Conservation (phyloP, 768 basidiomycete genomes). For the Tricholoma hemisulphureum region DNA sequence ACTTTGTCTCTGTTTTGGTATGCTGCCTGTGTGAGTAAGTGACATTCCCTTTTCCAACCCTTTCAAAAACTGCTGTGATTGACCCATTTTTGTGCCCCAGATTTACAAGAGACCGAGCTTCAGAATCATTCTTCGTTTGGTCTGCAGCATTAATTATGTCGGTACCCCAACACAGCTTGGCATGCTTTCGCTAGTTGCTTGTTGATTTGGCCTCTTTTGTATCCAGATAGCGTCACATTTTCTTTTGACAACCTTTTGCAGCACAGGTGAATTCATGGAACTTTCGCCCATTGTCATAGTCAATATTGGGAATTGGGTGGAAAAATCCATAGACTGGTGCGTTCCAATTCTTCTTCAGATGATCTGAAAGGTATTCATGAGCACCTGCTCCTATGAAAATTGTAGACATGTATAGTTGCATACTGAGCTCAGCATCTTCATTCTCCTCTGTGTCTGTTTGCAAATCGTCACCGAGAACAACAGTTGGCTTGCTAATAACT, state of each 20-base stretch:
- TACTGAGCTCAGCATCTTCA: not conserved
- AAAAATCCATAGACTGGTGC: constrained; percentile 30
- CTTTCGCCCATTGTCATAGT: constrained; percentile 11
- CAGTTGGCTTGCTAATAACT: not conserved
- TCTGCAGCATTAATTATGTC: constrained; percentile 23
- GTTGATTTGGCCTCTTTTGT: constrained; percentile 25
- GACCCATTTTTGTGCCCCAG: constrained; percentile 8
- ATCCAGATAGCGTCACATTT: constrained; percentile 19
- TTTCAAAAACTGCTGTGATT: constrained; percentile 27
- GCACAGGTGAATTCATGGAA: constrained; percentile 24
- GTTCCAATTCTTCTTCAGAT: constrained; percentile 23
- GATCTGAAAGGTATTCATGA: constrained; percentile 6
- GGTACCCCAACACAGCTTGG: constrained; percentile 26
- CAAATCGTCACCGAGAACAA: not conserved
- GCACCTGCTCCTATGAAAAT: too few species aligned
- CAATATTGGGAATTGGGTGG: constrained; percentile 14
- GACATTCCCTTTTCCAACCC: constrained; percentile 27
- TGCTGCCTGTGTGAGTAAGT: constrained; percentile 30
- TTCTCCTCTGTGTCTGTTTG: not conserved
- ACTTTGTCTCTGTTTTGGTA: constrained; percentile 25
- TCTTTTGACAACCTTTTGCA: constrained; percentile 12
- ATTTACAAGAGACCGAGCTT: not conserved
- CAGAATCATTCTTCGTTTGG: constrained; percentile 4
- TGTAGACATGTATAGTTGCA: not conserved
- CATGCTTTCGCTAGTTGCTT: constrained; percentile 28